Evolutionary conservation across 202 grass and related monocot species (phyloP), one percentile per base, ranked within the genome.

Genomic region (Carex arenaria): DNA sequence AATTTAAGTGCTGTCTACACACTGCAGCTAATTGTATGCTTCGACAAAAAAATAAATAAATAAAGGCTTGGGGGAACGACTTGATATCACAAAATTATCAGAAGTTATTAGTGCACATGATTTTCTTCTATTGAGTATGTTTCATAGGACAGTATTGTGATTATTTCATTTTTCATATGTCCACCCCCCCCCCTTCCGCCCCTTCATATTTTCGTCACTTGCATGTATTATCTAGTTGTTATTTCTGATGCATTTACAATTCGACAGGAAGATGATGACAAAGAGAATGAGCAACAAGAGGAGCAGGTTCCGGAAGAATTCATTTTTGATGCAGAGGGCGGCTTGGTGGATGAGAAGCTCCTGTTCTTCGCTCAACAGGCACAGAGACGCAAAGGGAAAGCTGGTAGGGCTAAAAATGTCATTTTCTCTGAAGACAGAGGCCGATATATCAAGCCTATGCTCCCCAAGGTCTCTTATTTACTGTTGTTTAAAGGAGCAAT

Each of bases 351-450:
- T 77, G 93, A 98, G 30, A 98, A 98, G 53, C 90, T 98, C 85
- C 88, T 98, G 82, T 93, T 98, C 80, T 98, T 98, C 89, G 95
- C 95, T 72, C 95, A 98, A 84, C 95, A 98, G 91, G 95, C 95
- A 75, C 95, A 98, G 74, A 93, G 91, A 85, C 87, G 85, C 23
- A 87, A 89, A 57, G 95, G 95, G 76, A 98, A 98, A 89, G 95
- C 95, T 83, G 93, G 95, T 22, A 81, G 95, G 90, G 95, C 95
- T 73, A 98, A 98, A 78, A 98, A 98, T 93, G 88, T 98, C 38
- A 95, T 98, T 80, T 98, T 98, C 78, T 98, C 95, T 87, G 91
- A 95, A 89, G 95, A 98, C 76, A 93, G 95, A 70, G 95, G 95
- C 12, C 85, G 95, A 86, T 98, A 98, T 64, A 86, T 98, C 64